phyloP scores from a whole-genome alignment of 768 basidiomycete species.

The Lactarius indigo region DNA sequence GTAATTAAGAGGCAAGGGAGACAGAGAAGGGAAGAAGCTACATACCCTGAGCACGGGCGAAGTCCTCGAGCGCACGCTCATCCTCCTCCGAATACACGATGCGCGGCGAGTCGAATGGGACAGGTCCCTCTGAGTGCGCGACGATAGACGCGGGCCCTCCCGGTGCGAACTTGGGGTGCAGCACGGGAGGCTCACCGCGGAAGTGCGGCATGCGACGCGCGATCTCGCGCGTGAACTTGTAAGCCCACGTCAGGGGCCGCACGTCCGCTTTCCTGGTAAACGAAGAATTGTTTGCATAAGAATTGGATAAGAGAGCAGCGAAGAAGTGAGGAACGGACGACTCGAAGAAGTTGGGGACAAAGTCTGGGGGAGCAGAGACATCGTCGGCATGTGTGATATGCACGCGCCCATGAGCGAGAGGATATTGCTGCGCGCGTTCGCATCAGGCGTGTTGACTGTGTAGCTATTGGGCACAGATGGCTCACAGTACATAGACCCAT shows the following conservation, averaged over 20 bases:
- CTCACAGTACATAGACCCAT: constrained; percentile 20
- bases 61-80: constrained; percentile 34
- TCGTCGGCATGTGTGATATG: constrained; percentile 27
- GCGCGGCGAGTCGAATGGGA: constrained; percentile 29
- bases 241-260: constrained; percentile 44
- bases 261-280: constrained; percentile 31
- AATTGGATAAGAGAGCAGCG: constrained; percentile 32
- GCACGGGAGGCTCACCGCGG: constrained; percentile 31
- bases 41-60: constrained; percentile 22
- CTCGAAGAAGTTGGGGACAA: constrained; percentile 34
- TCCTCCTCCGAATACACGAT: constrained; percentile 32
- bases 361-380: constrained; percentile 24
- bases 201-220: constrained; percentile 46
- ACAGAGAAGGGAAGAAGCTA: not conserved
- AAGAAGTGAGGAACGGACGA: constrained; percentile 47
- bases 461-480: too few species aligned
- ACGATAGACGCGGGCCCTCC: constrained; percentile 30
- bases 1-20: not conserved
- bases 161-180: constrained; percentile 32
- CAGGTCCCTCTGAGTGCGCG: constrained; percentile 22
- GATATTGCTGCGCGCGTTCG: constrained; percentile 16
- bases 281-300: constrained; percentile 24
- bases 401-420: constrained; percentile 23
- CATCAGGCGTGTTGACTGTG: not conserved
- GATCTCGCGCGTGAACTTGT: constrained; percentile 53